Evolutionary conservation across 768 basidiomycete species (phyloP).

Genomic region (Termitomyces sp.): DNA sequence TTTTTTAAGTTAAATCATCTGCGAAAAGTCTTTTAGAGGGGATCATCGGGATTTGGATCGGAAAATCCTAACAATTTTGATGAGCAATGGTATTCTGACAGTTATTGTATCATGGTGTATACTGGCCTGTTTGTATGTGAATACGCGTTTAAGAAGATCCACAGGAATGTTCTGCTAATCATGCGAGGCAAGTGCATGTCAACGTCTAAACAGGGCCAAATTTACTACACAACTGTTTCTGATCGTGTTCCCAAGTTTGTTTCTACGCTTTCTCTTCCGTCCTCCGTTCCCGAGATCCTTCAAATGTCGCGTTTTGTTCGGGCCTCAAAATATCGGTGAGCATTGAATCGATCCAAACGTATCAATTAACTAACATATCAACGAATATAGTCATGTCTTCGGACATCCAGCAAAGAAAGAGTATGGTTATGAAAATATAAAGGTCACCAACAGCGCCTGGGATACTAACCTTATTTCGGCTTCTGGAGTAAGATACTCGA

Average conservation of each 20-base stretch:
- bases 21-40: no score
- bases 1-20: no score
- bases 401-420: conserved; percentile 86
- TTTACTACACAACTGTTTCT: neutral
- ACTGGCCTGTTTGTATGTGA: no score
- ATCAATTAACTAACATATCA: neutral
- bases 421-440: conserved; percentile 73
- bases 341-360: neutral
- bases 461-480: conserved; percentile 91
- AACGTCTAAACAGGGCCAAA: conserved; percentile 7
- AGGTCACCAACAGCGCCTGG: conserved; percentile 88
- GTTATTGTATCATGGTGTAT: no score
- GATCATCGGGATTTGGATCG: no score
- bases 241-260: neutral
- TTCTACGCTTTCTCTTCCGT: neutral
- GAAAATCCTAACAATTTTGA: no score
- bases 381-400: conserved; percentile 72
- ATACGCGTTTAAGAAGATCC: no score
- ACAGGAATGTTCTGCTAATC: no score
- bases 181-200: no score
- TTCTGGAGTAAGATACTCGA: conserved; percentile 55
- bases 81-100: no score
- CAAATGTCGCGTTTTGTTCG: conserved; percentile 83
- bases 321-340: conserved; percentile 80
- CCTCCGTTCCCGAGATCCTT: neutral